A percentile compares a stretch with the other conserved stretches of the same genome.
These are phyloP conservation scores for Kodamaea derodonti DNA, from an alignment of 1,139 yeast genomes.

Conservation along the genomic window DNA sequence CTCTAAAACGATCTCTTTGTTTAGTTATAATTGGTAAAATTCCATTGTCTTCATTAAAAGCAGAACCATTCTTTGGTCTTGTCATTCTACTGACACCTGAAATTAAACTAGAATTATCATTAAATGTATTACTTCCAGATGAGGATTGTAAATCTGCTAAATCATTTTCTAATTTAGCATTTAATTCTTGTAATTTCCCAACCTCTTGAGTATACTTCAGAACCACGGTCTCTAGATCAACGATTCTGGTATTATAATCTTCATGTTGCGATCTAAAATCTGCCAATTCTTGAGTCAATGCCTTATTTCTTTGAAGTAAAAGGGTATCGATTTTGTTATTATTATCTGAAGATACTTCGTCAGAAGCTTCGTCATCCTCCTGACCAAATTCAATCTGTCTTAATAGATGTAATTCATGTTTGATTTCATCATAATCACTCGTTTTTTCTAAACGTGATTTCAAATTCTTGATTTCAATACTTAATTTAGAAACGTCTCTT, in stretches of 20 bases:
- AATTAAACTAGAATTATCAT: conserved; percentile 66
- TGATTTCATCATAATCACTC: conserved; percentile 72
- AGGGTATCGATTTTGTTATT: conserved; percentile 38
- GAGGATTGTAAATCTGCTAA: conserved; percentile 48
- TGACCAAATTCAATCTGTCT: conserved; percentile 73
- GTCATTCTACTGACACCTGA: conserved; percentile 55
- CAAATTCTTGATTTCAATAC: conserved; percentile 48
- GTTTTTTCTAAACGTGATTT: conserved; percentile 44
- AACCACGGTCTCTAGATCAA: conserved; percentile 38
- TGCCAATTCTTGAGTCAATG: conserved; percentile 58
- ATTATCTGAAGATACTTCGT: conserved; percentile 5
- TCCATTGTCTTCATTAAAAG: conserved; percentile 34
- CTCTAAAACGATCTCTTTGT: conserved; percentile 89
- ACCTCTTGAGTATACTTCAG: conserved; percentile 32
- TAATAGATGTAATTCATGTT: conserved; percentile 66
- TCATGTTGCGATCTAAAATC: conserved; percentile 53
- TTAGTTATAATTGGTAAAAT: conserved; percentile 87
- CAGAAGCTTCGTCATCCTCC: conserved; percentile 25
- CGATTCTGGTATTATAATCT: conserved; percentile 30
- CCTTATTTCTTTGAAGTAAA: conserved; percentile 56
- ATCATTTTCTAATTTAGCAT: conserved; percentile 69
- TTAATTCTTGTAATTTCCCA: conserved; percentile 37
- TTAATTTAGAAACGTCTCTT: conserved; percentile 47
- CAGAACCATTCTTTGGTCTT: conserved; percentile 14
- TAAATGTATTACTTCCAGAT: conserved; percentile 25